These are phyloP conservation scores for Phytophthora cryptogea DNA, from an alignment of 352 stramenopile species.

Conservation along the genomic window DNA sequence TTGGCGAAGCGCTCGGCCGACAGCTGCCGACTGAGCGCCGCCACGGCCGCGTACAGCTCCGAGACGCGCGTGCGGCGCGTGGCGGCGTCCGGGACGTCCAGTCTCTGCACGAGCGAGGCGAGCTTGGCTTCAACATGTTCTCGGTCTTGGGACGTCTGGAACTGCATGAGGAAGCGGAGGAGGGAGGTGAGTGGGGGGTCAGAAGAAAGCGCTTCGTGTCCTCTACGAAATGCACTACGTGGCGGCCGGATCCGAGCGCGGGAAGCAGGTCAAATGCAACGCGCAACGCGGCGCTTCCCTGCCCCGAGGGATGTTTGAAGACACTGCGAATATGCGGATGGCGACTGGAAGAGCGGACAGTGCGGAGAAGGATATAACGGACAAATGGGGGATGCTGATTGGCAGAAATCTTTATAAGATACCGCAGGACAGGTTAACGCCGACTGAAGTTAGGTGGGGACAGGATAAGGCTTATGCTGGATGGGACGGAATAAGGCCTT, in stretches of 20 bases:
- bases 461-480: too few species aligned
- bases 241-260: background rate
- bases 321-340: constrained; percentile 1
- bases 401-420: too few species aligned
- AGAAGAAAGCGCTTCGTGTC: constrained; percentile 1
- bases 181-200: background rate
- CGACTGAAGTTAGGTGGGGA: too few species aligned
- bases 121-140: constrained; percentile 72
- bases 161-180: constrained; percentile 20
- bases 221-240: constrained; percentile 7
- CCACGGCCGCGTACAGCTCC: constrained; percentile 68
- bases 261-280: background rate
- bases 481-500: too few species aligned
- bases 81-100: constrained; percentile 48
- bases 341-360: constrained; percentile 8
- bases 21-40: constrained; percentile 69
- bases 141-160: constrained; percentile 43
- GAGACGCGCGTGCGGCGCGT: constrained; percentile 46
- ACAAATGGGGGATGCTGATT: background rate
- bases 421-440: too few species aligned
- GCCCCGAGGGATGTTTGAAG: constrained; percentile 2
- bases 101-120: constrained; percentile 60
- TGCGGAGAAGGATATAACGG: constrained; percentile 3
- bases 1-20: constrained; percentile 84
- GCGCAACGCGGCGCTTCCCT: background rate